Percentiles rank a stretch among this genome's conserved stretches.
Evolutionary conservation across 2,329 filamentous ascomycete species (phyloP).

Genomic region (Venturia carpophila): DNA sequence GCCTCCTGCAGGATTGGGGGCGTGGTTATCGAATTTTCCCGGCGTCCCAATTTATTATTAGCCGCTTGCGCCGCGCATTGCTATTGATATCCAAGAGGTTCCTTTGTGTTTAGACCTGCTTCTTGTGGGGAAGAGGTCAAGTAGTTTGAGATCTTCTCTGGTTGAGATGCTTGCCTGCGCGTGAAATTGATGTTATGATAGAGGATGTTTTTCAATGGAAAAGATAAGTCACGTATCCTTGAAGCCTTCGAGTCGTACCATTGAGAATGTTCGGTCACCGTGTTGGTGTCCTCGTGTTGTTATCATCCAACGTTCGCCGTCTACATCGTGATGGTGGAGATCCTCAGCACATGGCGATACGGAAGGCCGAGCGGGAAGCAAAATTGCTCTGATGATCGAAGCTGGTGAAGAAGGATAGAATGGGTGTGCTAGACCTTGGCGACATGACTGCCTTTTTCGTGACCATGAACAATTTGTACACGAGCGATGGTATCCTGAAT

Average conservation of each 20-base stretch:
- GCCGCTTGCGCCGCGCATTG: neutral
- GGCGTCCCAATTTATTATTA: neutral
- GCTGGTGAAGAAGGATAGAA: neutral
- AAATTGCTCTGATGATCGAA: neutral
- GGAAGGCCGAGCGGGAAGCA: constrained; percentile 46
- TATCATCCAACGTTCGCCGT: too few relatives aligned
- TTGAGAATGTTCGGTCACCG: neutral
- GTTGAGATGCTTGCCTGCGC: neutral
- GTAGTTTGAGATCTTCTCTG: neutral
- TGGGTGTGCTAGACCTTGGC: neutral
- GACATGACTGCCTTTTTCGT: too few relatives aligned
- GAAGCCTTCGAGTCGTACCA: neutral
- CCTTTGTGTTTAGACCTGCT: neutral
- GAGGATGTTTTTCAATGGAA: neutral
- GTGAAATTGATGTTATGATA: neutral
- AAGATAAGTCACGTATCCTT: neutral
- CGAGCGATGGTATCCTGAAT: too few relatives aligned
- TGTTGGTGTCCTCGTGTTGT: neutral
- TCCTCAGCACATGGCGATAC: constrained; percentile 71
- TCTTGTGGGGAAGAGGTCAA: neutral
- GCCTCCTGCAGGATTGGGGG: neutral
- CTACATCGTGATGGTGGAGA: too few relatives aligned
- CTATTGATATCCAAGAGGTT: constrained; percentile 7
- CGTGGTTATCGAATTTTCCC: neutral
- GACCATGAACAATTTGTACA: too few relatives aligned